Conservation (phyloP, 805 yeast species). For the Saturnispora quitensis region DNA sequence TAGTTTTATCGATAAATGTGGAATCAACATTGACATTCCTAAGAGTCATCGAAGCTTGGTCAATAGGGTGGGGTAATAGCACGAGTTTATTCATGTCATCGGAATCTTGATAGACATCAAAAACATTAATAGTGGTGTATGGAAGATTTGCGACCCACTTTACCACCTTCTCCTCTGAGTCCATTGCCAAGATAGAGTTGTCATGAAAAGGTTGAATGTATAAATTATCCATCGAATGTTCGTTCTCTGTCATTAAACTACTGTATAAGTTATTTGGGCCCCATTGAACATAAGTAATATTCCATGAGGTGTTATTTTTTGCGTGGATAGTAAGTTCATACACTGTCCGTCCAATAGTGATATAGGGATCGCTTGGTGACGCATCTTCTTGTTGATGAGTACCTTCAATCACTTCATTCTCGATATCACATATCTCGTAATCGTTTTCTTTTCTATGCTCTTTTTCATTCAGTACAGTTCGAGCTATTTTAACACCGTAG, state of each 20-base stretch:
- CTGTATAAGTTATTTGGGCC: conserved; percentile 80
- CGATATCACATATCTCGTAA: conserved; percentile 7
- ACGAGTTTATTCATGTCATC: conserved; percentile 31
- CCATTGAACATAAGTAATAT: conserved; percentile 82
- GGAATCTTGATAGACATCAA: conserved; percentile 53
- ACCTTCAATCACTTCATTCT: conserved; percentile 10
- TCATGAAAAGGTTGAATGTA: conserved; percentile 82
- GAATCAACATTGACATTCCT: conserved; percentile 23
- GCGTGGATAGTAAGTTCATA: conserved; percentile 74
- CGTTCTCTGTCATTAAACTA: conserved; percentile 38
- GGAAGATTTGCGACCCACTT: conserved; percentile 74
- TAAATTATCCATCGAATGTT: conserved; percentile 57
- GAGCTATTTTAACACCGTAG: conserved; percentile 33
- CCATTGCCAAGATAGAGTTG: conserved; percentile 66
- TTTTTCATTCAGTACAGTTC: conserved; percentile 4
- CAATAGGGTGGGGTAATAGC: conserved; percentile 62
- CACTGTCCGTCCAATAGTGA: conserved; percentile 62
- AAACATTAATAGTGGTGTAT: conserved; percentile 63
- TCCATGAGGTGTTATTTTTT: conserved; percentile 63
- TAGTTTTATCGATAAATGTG: conserved; percentile 60
- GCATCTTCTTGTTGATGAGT: conserved; percentile 8
- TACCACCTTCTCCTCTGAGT: conserved; percentile 57
- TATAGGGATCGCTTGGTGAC: conserved; percentile 20
- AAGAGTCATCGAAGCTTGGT: conserved; percentile 2
- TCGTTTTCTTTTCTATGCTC: neutral